Base-by-base conservation (phyloP, 805 yeast species). In the Kuraishia borneana region DNA sequence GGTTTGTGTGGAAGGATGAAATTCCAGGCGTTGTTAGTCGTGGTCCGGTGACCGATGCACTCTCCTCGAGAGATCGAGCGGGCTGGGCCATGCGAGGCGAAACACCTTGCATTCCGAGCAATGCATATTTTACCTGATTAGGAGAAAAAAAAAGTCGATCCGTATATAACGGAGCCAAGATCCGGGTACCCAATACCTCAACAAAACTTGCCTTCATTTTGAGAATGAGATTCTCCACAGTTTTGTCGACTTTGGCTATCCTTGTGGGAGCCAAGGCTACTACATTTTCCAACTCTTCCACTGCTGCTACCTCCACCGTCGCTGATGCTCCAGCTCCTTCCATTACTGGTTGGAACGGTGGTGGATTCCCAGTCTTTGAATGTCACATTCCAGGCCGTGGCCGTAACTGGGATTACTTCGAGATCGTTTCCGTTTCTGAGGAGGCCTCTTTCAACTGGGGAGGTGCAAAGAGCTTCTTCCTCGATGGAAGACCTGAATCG, bases 191-290 rank as follows among this genome's bases (percentile, higher is more conserved):
- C n/a, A n/a, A n/a, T n/a, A n/a, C n/a, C n/a, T n/a, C n/a, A n/a
- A n/a, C n/a, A n/a, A n/a, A n/a, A n/a, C n/a, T n/a, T n/a, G n/a
- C n/a, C n/a, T n/a, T n/a, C n/a, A n/a, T n/a, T n/a, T n/a, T n/a
- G n/a, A 32, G 20, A 30, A 46, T 46, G 47, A 44, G 39, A 44
- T 42, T 43, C 34, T 36, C 44, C 17, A 21, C 27, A 9, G 10
- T 31, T 13, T 28, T 43, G 25, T 37, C 46, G 21, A 36, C 44
- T 30, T 29, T 42, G 17, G 40, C 46, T 22, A 35, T 42, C 30
- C 26, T 42, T 29, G 40, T 46, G 13, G 41, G 41, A 29, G 36
- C 41, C 27, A 37, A 45, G 25, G 44, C 46, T 30, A 45, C 45
- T 21, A 18, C 37, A 9, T 41, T 32, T 39, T 14, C 44, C 25